Conservation (phyloP, 352 stramenopile species). For the Pythium aquatile region DNA sequence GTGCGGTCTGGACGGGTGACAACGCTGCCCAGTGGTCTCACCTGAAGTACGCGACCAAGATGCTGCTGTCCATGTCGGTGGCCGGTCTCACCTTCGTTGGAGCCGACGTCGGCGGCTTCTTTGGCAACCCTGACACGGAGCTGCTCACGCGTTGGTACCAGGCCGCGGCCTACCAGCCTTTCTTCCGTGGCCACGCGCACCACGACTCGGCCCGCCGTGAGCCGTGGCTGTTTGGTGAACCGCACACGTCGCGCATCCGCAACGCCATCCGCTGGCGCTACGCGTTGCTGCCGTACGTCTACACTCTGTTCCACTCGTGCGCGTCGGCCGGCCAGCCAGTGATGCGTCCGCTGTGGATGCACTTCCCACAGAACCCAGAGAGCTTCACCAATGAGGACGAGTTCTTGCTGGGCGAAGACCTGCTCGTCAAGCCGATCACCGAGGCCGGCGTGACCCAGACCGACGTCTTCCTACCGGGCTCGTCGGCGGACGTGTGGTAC, state of each 20-base stretch:
- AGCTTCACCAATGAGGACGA: conserved; percentile 92
- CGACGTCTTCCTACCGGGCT: conserved; percentile 88
- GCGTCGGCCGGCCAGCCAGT: conserved; percentile 65
- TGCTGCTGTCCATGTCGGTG: conserved; percentile 97
- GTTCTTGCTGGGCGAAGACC: conserved; percentile 93
- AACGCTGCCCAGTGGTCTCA: conserved; percentile 97
- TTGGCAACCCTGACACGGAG: conserved; percentile 95
- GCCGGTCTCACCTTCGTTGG: conserved; percentile 96
- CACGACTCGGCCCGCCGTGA: conserved; percentile 98
- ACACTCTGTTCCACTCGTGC: conserved; percentile 85
- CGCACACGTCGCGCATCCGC: conserved; percentile 88
- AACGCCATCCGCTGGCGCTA: conserved; percentile 94
- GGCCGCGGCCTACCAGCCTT: conserved; percentile 95
- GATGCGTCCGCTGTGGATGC: conserved; percentile 96
- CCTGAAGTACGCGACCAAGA: conserved; percentile 94
- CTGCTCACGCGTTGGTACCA: conserved; percentile 97
- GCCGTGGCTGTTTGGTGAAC: conserved; percentile 97
- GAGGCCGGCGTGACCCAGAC: conserved; percentile 75
- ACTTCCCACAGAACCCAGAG: conserved; percentile 89
- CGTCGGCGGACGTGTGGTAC: conserved; percentile 88
- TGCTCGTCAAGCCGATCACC: conserved; percentile 97
- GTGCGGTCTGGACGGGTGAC: conserved; percentile 99
- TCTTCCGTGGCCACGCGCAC: conserved; percentile 99
- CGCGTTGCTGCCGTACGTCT: conserved; percentile 95
- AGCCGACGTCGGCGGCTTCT: conserved; percentile 99